Percentiles rank a stretch among this genome's conserved stretches.
phyloP scores from a whole-genome alignment of 1,139 yeast genomes.

The Scheffersomyces quercinus region DNA sequence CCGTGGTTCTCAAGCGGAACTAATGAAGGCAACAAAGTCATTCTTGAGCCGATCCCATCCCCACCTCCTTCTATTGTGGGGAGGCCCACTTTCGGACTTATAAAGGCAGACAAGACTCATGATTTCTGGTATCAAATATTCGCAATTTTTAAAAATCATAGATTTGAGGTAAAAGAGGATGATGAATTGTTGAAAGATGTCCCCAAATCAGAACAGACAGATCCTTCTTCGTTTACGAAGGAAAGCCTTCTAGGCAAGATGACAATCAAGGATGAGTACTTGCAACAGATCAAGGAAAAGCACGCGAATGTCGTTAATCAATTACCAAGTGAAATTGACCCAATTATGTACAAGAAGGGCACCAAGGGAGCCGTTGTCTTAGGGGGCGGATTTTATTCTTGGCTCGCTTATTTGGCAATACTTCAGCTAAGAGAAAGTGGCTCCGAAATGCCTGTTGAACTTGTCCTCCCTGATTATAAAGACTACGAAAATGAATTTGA shows the following conservation, averaged over 20 bases:
- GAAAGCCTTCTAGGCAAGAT: slow-evolving; percentile 1
- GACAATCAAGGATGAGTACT: slow-evolving; percentile 1
- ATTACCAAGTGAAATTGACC: background rate
- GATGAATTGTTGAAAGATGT: background rate
- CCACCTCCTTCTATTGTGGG: background rate
- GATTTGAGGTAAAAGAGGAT: background rate
- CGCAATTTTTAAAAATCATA: background rate
- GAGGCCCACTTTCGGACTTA: background rate
- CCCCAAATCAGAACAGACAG: background rate
- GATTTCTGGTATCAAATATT: background rate
- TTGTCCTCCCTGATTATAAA: slow-evolving; percentile 7
- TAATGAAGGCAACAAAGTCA: too few relatives aligned
- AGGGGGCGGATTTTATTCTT: slow-evolving; percentile 10
- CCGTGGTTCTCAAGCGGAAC: too few relatives aligned
- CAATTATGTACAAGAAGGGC: slow-evolving; percentile 2
- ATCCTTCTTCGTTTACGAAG: slow-evolving; percentile 1
- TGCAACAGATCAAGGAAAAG: slow-evolving; percentile 1
- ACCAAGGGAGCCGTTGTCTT: slow-evolving; percentile 7
- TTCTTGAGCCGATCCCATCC: too few relatives aligned
- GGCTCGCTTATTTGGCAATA: slow-evolving; percentile 8
- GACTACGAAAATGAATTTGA: slow-evolving; percentile 6
- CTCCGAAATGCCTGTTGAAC: slow-evolving; percentile 8
- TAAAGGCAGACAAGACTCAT: background rate
- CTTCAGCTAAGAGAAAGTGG: slow-evolving; percentile 7
- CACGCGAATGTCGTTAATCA: background rate